phyloP scores from a whole-genome alignment of 805 yeast species.

The Hanseniaspora hatyaiensis region DNA sequence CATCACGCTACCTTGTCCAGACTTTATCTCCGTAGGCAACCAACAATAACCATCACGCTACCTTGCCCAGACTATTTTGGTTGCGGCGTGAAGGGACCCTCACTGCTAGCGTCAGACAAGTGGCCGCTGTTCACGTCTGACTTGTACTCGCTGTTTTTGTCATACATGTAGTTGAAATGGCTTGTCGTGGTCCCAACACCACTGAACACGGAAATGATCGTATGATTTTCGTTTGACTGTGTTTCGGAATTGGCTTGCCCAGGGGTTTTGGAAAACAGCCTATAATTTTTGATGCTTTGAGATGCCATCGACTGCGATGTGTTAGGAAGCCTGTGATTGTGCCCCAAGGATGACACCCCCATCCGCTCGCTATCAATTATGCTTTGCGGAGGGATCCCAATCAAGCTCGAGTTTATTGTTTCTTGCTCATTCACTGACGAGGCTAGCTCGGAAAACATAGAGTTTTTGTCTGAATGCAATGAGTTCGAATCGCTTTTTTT shows the following conservation, averaged over 20 bases:
- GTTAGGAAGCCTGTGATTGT: slow-evolving; percentile 6
- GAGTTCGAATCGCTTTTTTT: slow-evolving; percentile 19
- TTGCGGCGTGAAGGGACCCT: too few relatives aligned
- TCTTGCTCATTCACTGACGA: slow-evolving; percentile 31
- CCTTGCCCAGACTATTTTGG: too few relatives aligned
- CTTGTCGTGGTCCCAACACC: slow-evolving; percentile 14
- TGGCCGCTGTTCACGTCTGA: too few relatives aligned
- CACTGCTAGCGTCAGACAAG: too few relatives aligned
- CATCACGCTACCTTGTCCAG: too few relatives aligned
- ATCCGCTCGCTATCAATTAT: slow-evolving; percentile 44
- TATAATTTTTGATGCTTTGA: slow-evolving; percentile 13
- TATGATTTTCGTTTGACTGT: neutral
- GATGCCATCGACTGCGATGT: slow-evolving; percentile 20
- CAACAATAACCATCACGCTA: too few relatives aligned
- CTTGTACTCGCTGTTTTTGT: neutral
- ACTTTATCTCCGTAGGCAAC: too few relatives aligned
- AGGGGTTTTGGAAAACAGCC: neutral
- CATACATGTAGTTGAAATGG: slow-evolving; percentile 7
- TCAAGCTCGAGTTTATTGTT: slow-evolving; percentile 50
- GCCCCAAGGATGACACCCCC: slow-evolving; percentile 17
- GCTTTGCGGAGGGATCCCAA: slow-evolving; percentile 66
- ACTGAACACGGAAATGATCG: slow-evolving; percentile 8
- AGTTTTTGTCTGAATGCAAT: slow-evolving; percentile 20
- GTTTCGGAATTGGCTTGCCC: neutral
- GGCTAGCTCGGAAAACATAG: slow-evolving; percentile 1